Evolutionary conservation across 768 basidiomycete genomes (phyloP), one percentile per base, ranked within the genome.

Genomic region (Naganishia onofrii): DNA sequence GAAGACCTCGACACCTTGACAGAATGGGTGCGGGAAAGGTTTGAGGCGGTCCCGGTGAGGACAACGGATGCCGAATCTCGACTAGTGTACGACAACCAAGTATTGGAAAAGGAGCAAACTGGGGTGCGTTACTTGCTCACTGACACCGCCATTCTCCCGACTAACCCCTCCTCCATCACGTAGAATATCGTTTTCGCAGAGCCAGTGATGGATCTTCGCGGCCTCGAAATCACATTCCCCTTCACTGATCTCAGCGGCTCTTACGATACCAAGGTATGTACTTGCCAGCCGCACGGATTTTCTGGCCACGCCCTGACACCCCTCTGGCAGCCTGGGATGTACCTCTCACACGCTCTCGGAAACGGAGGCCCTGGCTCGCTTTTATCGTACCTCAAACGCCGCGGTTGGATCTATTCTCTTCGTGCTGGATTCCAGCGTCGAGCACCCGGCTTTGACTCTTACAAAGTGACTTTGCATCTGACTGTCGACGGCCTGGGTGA

Each of bases 351-450:
- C 82, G 89, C 67, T 85, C 85, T 68, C 80, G 87, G 75, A 87
- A 91, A 91, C 85, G 87, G 74, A 83, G 94, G 93, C 0, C 88
- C 89, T 42, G 95, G 95, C 0, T 97, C 95, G 0, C 82, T 98
- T 29, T 85, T 91, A 74, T 91, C 93, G 0, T 92, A 93, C 78
- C 84, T 99, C 69, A 98, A 95, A 82, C 84, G 85, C 70, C 90
- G 89, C 76, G 91, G 92, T 2, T 95, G 93, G 92, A 85, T 90
- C 46, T 91, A 88, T 31, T 84, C 84, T 13, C 82, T 98, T 60
- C 87, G 85, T 66, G 84, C 88, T 53, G 92, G 90, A 0, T 84
- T 86, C 2, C 89, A 90, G 74, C 91, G 86, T 23, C 86, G 91
- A 72, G 82, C 82, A 1, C 74, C 72, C 46, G 92, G 93, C 0